Base-by-base conservation (phyloP, 2,329 filamentous ascomycete species). In the Fusarium temperatum region DNA sequence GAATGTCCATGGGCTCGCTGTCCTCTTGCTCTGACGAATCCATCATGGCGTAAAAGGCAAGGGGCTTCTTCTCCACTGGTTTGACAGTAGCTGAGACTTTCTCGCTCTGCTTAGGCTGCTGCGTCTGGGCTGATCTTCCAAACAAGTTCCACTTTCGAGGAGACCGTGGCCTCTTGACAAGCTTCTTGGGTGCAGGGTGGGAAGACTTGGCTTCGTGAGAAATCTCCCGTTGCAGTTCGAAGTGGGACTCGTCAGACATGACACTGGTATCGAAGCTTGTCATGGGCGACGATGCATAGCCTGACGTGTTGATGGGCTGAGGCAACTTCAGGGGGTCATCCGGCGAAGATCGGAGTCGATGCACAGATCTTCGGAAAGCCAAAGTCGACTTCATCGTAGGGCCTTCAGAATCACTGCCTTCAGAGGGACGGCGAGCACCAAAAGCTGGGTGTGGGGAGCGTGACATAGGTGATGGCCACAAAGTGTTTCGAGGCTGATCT, bases 81-180 rank as follows among this genome's bases (percentile, higher is more conserved):
- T 87, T 84, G n/a, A 87, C 84, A 3, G 87, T 84, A 6, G 86
- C 85, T 2, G 85, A 78, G n/a, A 88, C 83, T 5, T 84, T 82
- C 10, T 82, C 77, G 22, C 79, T 79, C 66, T 84, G 84, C 65
- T 85, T 86, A 6, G 73, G 76, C 6, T 84, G 76, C 47, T 85
- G 82, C 41, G 80, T 85, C 36, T 89, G 87, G 0, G 68, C 57
- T 53, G 87, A 87, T 53, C 89, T 85, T 55, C 89, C 86, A 73
- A 92, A 92, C 18, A 91, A 79, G 71, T 91, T 91, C 90, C 90
- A 92, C 74, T 88, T 90, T 13, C 87, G 85, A 30, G 89, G 89
- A 32, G 88, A 89, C 48, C 84, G 87, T 3, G 86, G 79, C 60
- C 85, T 84, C 78, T 90, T 91, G 28, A 85, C 84, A 28, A 89